Conservation (phyloP, 176 grass and related monocot genomes). For the Bothriochloa decipiens region DNA sequence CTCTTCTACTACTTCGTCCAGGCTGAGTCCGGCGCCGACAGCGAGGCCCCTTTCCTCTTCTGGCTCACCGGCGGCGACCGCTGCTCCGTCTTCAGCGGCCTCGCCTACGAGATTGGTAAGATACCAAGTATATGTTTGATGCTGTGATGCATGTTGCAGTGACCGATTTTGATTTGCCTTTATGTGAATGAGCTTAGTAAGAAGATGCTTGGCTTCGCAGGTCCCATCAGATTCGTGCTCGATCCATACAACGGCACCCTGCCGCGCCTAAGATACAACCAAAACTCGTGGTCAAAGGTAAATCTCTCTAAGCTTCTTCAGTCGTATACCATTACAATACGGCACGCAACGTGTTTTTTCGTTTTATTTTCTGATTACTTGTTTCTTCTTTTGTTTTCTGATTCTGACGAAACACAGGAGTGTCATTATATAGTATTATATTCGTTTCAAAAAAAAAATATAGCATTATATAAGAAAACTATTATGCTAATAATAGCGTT, state of each 20-base stretch:
- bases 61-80: slow-evolving; percentile 33
- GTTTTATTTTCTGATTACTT: too few species aligned
- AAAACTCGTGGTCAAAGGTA: slow-evolving; percentile 12
- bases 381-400: too few species aligned
- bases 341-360: too few species aligned
- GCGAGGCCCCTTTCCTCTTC: not conserved
- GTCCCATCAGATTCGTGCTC: not conserved
- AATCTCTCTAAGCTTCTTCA: not conserved
- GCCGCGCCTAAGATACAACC: slow-evolving; percentile 5
- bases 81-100: not conserved
- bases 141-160: not conserved
- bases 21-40: not conserved
- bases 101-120: slow-evolving; percentile 13
- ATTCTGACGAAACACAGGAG: too few species aligned
- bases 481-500: too few species aligned
- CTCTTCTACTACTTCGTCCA: slow-evolving; percentile 34
- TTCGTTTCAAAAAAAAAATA: too few species aligned
- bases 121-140: not conserved
- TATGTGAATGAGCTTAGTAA: not conserved
- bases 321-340: too few species aligned
- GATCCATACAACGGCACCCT: slow-evolving; percentile 4
- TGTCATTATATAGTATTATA: too few species aligned
- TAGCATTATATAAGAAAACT: too few species aligned
- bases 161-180: not conserved
- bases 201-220: not conserved